phyloP scores from a whole-genome alignment of 805 yeast genomes.

The Yamadazyma phyllophila region DNA sequence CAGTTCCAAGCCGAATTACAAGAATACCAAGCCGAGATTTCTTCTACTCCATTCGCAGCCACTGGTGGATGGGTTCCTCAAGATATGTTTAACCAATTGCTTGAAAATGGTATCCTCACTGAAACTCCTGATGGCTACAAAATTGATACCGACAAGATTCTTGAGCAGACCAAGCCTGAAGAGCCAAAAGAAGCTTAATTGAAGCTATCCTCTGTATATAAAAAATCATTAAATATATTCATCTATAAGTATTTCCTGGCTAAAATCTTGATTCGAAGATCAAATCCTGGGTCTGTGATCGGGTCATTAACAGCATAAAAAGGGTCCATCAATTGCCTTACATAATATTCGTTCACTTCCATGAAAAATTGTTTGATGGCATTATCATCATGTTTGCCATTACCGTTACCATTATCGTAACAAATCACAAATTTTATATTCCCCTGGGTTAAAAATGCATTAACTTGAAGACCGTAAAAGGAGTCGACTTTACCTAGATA shows the following conservation, averaged over 20 bases:
- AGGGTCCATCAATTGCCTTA: conserved; percentile 81
- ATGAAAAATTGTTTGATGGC: conserved; percentile 77
- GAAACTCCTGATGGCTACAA: conserved; percentile 49
- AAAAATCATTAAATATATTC: conserved; percentile 4
- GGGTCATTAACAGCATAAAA: conserved; percentile 78
- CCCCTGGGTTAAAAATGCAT: conserved; percentile 85
- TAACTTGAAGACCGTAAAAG: conserved; percentile 78
- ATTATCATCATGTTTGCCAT: conserved; percentile 52
- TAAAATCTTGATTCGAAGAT: conserved; percentile 62
- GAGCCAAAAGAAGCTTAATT: not conserved
- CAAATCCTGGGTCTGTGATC: conserved; percentile 72
- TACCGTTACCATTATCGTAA: conserved; percentile 30
- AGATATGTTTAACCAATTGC: conserved; percentile 75
- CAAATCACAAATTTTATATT: conserved; percentile 75
- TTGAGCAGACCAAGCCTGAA: conserved; percentile 7
- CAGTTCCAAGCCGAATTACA: conserved; percentile 57
- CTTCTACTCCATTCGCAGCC: conserved; percentile 78
- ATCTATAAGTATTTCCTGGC: conserved; percentile 71
- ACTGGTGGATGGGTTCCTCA: conserved; percentile 97
- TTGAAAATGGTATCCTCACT: conserved; percentile 64
- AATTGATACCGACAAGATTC: conserved; percentile 31
- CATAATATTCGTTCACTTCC: conserved; percentile 85
- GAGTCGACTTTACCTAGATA: conserved; percentile 79
- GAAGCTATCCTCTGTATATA: conserved; percentile 1
- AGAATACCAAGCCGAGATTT: conserved; percentile 64